A percentile compares a stretch with the other conserved stretches of the same genome.
phyloP scores from a whole-genome alignment of 2,329 filamentous ascomycete species.

The Aspergillus tubingensis region DNA sequence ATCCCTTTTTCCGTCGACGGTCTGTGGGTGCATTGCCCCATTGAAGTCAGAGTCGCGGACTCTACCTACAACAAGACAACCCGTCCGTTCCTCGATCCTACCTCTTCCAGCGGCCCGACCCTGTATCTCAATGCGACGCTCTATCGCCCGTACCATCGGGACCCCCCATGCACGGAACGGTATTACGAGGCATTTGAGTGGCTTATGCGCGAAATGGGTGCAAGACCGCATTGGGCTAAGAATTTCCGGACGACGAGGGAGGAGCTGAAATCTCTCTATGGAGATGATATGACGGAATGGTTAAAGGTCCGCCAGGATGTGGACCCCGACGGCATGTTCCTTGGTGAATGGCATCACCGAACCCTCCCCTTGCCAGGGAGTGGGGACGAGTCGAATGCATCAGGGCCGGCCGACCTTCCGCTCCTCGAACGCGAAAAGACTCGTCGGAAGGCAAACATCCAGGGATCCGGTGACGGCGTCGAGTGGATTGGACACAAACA shows the following conservation, averaged over 20 bases:
- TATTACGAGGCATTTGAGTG: constrained; percentile 92
- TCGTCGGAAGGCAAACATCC: constrained; percentile 29
- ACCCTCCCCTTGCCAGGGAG: constrained; percentile 54
- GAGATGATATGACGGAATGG: constrained; percentile 66
- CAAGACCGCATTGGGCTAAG: constrained; percentile 88
- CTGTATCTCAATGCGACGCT: constrained; percentile 89
- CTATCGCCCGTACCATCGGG: constrained; percentile 76
- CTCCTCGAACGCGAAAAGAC: constrained; percentile 49
- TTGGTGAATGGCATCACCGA: constrained; percentile 84
- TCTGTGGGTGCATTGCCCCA: constrained; percentile 82
- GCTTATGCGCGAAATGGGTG: constrained; percentile 82
- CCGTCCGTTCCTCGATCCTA: constrained; percentile 73
- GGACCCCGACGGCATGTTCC: constrained; percentile 82
- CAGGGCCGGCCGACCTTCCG: constrained; percentile 28
- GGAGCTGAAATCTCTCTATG: constrained; percentile 67
- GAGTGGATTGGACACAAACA: constrained; percentile 45
- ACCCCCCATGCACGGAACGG: constrained; percentile 72
- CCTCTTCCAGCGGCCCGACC: constrained; percentile 66
- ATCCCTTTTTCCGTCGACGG: constrained; percentile 82
- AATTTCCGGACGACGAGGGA: constrained; percentile 71
- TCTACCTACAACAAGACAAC: constrained; percentile 55
- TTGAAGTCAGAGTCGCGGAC: constrained; percentile 86
- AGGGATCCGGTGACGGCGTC: constrained; percentile 41
- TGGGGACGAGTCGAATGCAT: constrained; percentile 16
- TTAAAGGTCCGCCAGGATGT: constrained; percentile 66